These are phyloP conservation scores for Debaryomycetaceae sp. DNA, from an alignment of 1,139 yeast species.

Conservation along the genomic window DNA sequence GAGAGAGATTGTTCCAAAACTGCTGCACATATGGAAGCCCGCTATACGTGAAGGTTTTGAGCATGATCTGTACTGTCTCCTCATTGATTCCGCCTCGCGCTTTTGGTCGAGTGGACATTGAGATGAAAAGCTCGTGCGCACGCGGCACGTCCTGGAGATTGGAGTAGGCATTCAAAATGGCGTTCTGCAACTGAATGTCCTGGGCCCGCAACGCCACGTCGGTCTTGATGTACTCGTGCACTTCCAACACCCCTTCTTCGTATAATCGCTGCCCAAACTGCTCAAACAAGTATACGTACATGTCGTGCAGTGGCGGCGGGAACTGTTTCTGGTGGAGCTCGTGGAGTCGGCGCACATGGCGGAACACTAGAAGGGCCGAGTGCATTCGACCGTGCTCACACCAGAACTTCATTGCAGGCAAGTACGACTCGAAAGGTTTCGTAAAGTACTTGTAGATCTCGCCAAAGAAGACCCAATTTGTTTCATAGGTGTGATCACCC, in stretches of 20 bases:
- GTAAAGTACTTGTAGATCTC: conserved; percentile 47
- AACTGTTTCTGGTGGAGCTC: conserved; percentile 40
- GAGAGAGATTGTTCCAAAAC: conserved; percentile 54
- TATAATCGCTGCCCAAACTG: conserved; percentile 53
- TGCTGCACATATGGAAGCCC: conserved; percentile 49
- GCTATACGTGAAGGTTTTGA: conserved; percentile 52
- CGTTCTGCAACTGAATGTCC: conserved; percentile 49
- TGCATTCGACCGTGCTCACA: conserved; percentile 49
- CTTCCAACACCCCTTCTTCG: conserved; percentile 57
- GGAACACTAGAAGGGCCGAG: conserved; percentile 54
- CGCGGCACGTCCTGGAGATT: conserved; percentile 49
- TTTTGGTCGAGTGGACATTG: conserved; percentile 42
- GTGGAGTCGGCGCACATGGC: conserved; percentile 47
- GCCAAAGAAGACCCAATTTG: conserved; percentile 58
- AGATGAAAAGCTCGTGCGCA: conserved; percentile 53
- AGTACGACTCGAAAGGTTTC: conserved; percentile 50
- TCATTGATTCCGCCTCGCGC: conserved; percentile 47
- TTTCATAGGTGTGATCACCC: conserved; percentile 31
- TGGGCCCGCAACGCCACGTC: conserved; percentile 47
- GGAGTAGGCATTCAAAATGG: conserved; percentile 58
- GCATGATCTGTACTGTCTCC: conserved; percentile 61
- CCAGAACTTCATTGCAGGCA: conserved; percentile 51
- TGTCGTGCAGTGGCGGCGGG: conserved; percentile 56
- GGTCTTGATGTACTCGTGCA: conserved; percentile 57
- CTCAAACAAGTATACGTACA: conserved; percentile 50